These are phyloP conservation scores for Lathyrus sativus DNA, from an alignment of 306 rosid species.

Conservation along the genomic window DNA sequence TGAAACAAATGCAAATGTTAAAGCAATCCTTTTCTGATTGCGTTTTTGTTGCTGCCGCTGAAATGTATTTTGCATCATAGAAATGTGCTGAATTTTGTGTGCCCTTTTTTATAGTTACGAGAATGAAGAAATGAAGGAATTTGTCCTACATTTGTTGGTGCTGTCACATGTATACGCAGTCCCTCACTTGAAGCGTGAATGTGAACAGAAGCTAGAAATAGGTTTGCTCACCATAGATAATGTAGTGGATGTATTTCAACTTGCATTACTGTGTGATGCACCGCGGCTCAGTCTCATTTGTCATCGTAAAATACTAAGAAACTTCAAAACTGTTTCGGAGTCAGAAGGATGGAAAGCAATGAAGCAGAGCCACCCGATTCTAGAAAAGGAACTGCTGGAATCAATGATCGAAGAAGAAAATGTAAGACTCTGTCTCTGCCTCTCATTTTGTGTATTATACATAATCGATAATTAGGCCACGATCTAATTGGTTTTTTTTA, in stretches of 20 bases:
- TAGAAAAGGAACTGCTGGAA: constrained; percentile 62
- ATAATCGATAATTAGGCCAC: not conserved
- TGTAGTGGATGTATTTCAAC: constrained; percentile 74
- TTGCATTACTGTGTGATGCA: constrained; percentile 80
- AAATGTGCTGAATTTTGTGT: constrained; percentile 17
- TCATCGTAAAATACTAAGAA: constrained; percentile 62
- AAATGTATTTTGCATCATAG: not conserved
- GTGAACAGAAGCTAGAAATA: constrained; percentile 57
- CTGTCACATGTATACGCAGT: constrained; percentile 74
- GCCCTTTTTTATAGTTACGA: constrained; percentile 51
- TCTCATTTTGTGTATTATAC: not conserved
- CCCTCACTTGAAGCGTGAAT: constrained; percentile 77
- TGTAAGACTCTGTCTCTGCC: constrained; percentile 46
- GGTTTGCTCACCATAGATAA: constrained; percentile 61
- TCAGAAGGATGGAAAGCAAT: constrained; percentile 80
- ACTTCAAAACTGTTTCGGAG: constrained; percentile 59
- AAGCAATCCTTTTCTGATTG: not conserved
- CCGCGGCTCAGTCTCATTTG: constrained; percentile 78
- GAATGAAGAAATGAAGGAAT: constrained; percentile 71
- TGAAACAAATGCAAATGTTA: not conserved
- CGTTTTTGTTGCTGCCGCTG: not conserved
- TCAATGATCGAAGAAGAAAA: constrained; percentile 59
- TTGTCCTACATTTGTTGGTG: constrained; percentile 60
- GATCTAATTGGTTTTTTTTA: constrained; percentile 9
- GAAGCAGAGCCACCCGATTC: constrained; percentile 72